Evolutionary conservation across 805 yeast species (phyloP).

Genomic region (Kuraishia ogatae): DNA sequence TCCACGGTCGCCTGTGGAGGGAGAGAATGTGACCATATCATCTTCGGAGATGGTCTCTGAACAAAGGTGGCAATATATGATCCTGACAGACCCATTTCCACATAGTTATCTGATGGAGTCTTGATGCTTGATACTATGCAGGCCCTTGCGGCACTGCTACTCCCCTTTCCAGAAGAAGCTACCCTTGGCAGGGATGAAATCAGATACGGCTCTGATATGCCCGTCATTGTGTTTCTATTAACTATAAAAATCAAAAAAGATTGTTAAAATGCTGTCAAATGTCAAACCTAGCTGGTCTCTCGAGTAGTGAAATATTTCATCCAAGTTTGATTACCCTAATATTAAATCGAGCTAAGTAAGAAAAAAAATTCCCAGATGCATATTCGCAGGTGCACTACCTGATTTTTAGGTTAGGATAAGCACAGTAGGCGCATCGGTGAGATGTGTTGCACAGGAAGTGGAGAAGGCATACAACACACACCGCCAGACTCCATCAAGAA

Average conservation of each 20-base stretch:
- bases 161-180: neutral
- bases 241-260: neutral
- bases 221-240: neutral
- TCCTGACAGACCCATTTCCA: constrained; percentile 47
- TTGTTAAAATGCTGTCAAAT: neutral
- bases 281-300: neutral
- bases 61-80: constrained; percentile 43
- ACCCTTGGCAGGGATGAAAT: neutral
- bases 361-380: neutral
- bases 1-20: constrained; percentile 37
- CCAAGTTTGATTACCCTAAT: neutral
- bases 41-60: constrained; percentile 47
- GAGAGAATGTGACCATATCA: constrained; percentile 46
- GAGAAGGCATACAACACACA: neutral
- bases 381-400: neutral
- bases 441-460: neutral
- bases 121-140: neutral
- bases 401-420: neutral
- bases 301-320: neutral
- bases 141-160: neutral
- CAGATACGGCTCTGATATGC: neutral
- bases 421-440: neutral
- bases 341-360: neutral
- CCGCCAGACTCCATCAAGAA: too few species aligned
- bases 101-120: constrained; percentile 11